phyloP scores from a whole-genome alignment of 2,329 filamentous ascomycete species.

The Pyricularia grisea region DNA sequence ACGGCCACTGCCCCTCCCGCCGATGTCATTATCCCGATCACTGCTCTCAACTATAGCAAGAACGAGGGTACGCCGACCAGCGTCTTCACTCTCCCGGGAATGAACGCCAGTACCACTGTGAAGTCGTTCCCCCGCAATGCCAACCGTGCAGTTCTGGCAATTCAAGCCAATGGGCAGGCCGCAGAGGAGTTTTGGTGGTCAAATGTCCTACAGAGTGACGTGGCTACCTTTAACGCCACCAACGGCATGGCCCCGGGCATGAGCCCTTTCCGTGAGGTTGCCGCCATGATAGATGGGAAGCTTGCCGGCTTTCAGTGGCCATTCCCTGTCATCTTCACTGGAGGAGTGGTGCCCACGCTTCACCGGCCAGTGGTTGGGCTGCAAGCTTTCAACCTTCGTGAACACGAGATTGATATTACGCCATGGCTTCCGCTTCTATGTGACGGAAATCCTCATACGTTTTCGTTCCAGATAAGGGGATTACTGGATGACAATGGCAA shows the following conservation, averaged over 20 bases:
- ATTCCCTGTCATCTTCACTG: constrained; percentile 74
- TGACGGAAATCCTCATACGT: constrained; percentile 55
- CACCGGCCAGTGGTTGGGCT: constrained; percentile 73
- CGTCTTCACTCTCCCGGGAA: constrained; percentile 55
- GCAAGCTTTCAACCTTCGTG: constrained; percentile 68
- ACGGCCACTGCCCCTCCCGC: constrained; percentile 36
- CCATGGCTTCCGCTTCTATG: constrained; percentile 63
- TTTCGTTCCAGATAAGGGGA: constrained; percentile 59
- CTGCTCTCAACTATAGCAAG: constrained; percentile 34
- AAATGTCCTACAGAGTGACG: constrained; percentile 59
- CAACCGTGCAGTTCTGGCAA: constrained; percentile 60
- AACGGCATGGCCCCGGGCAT: constrained; percentile 53
- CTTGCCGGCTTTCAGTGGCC: constrained; percentile 73
- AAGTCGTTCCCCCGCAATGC: constrained; percentile 52
- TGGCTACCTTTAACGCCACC: constrained; percentile 45
- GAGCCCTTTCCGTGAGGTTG: constrained; percentile 69
- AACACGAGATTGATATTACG: constrained; percentile 76
- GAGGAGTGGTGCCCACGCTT: constrained; percentile 65
- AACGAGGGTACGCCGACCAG: constrained; percentile 39
- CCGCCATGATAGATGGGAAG: constrained; percentile 62
- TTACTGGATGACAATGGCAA: constrained; percentile 46
- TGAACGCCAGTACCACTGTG: constrained; percentile 50
- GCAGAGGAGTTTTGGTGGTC: constrained; percentile 81
- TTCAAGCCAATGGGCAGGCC: constrained; percentile 69
- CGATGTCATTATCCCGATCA: constrained; percentile 60